Evolutionary conservation across 495 filamentous ascomycete genomes (phyloP), one percentile per base, ranked within the genome.

Genomic region (Opeltia flavorubescens): DNA sequence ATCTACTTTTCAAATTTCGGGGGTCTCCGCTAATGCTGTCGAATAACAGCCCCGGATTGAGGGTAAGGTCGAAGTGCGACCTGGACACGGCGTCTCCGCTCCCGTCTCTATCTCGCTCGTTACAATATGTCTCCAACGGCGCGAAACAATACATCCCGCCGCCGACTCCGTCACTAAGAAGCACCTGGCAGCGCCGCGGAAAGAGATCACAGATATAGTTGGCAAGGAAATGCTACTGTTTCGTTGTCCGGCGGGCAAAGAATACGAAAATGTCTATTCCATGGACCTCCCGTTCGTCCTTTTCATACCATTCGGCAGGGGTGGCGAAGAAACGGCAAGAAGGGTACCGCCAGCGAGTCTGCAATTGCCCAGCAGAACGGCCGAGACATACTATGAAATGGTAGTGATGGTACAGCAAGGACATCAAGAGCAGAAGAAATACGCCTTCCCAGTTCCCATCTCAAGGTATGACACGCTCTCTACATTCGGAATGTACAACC

Each of bases 401-500:
- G 86, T 96, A 18, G 91, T 98, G 11, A 91, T 78, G 48, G 86
- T 98, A 12, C 89, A 96, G 59, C 91, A 98, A 60, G 85, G 87
- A 5, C 78, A 76, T 39, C 73, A 78, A 47, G 78, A 88, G 28
- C 83, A 95, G 60, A 84, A 82, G 56, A 94, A 93, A 68, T 91
- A 89, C 57, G 64, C 81, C 5, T 94, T 95, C 51, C 89, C 91
- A 1, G 84, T 96, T 1, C 93, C 91, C 11, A 77, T 98, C 51
- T 74, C 80, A 51, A 75, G 91, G 53, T 98, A 95, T 65, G 91
- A 98, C 62, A 98, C 88, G 3, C 69, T 98, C 25, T 95, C 89
- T 20, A 96, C 91, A 26, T 98, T 96, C 64, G 93, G 91, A 60
- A 98, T 98, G 91, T 98, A 95, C 66, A 95, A 96, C 65, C 80